Percentiles rank a stretch among this genome's conserved stretches.
Evolutionary conservation across 768 basidiomycete species (phyloP).

Genomic region (Scleroderma bovista): DNA sequence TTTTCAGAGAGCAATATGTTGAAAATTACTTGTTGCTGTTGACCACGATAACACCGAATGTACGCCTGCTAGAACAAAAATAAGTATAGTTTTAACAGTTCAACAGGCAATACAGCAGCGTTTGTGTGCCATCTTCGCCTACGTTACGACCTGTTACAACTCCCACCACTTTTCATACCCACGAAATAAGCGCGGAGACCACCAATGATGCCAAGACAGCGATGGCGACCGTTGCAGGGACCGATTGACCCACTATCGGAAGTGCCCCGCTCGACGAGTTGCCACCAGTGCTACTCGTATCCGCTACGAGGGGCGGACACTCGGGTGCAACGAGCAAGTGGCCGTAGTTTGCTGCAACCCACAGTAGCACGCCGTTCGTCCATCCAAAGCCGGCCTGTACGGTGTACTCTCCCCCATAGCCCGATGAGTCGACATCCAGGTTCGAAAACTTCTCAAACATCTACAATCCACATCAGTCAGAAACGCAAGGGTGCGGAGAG

Average conservation of each 20-base stretch:
- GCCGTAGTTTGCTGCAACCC: slow-evolving; percentile 68
- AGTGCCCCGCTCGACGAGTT: slow-evolving; percentile 4
- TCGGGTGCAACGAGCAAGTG: slow-evolving; percentile 49
- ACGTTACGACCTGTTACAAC: too few relatives aligned
- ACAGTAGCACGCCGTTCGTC: slow-evolving; percentile 81
- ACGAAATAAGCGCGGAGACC: slow-evolving; percentile 1
- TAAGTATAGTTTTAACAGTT: too few relatives aligned
- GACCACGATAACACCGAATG: too few relatives aligned
- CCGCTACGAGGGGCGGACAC: slow-evolving; percentile 47
- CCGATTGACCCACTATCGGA: not conserved
- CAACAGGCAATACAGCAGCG: too few relatives aligned
- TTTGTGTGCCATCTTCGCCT: too few relatives aligned
- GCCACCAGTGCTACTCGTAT: not conserved
- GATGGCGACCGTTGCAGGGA: not conserved
- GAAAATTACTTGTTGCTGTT: too few relatives aligned
- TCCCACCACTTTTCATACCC: not conserved
- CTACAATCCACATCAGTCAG: slow-evolving; percentile 28
- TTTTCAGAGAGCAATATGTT: too few relatives aligned
- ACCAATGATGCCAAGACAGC: slow-evolving; percentile 2
- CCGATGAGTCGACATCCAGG: slow-evolving; percentile 71
- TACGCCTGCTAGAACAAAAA: too few relatives aligned
- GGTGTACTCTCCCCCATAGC: slow-evolving; percentile 81
- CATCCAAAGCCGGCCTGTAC: slow-evolving; percentile 87
- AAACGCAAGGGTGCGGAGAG: not conserved
- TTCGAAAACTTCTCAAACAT: slow-evolving; percentile 90